Evolutionary conservation across 176 grass and related monocot species (phyloP), one percentile per base, ranked within the genome.

Genomic region (Microstegium vimineum): DNA sequence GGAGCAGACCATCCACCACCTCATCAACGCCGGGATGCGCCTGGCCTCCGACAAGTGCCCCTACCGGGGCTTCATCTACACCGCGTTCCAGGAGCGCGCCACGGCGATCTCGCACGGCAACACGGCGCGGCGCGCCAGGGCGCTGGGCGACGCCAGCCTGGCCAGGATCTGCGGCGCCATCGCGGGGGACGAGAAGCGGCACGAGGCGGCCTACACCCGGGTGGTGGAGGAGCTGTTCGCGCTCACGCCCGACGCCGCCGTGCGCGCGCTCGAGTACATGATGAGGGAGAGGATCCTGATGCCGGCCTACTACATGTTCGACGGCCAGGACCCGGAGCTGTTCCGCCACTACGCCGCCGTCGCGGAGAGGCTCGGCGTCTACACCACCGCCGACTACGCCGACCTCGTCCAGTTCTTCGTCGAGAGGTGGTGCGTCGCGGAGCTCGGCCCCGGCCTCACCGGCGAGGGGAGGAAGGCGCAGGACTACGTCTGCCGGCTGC

Each of bases 11-110:
- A 77, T 86, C 26, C 87, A 90, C 71, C 68, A 90, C 78, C 68
- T 90, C 66, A 65, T 90, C 69, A 22, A 10, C 25, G 34, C 87
- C 25, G 87, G 87, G 28, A 90, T 90, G 87, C 61, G n/a, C 13
- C 45, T 64, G 1, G 33, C 63, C 15, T 2, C 51, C 16, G 88
- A 66, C 72, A 10, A 20, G n/a, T 71, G 84, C 51, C 88, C 88
- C 3, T 90, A 66, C 67, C 14, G 71, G 10, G 78, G 88, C 5
- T 90, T 90, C 77, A 54, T 90, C 28, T 85, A 89, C 82, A 85
- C 82, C 1, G 40, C 76, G 5, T 90, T 90, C 73, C 88, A 90
- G 68, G 88, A 90, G 65, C 65, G 88, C 62, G 88, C 88, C n/a
- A 86, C 88, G 5, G 49, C 56, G 38, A 11, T 90, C 63, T 90